phyloP scores from a whole-genome alignment of 1,284 basidiomycete species.

The Cystobasidiaceae sp. region DNA sequence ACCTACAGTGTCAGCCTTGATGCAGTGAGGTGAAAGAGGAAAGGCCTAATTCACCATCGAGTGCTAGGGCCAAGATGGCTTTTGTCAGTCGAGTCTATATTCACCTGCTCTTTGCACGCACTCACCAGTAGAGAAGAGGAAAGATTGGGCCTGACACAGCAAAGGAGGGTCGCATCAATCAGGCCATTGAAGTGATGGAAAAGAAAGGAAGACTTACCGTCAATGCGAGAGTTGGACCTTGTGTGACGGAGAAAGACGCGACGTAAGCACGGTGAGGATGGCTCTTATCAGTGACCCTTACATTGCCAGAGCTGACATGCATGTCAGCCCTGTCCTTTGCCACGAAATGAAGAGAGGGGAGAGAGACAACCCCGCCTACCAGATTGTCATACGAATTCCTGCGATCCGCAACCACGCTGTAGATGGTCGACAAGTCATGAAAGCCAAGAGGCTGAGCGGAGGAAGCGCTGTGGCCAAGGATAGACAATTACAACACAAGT shows the following conservation, averaged over 20 bases:
- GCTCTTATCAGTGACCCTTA: neutral
- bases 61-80: neutral
- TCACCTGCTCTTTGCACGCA: neutral
- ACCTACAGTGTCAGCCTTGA: neutral
- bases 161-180: neutral
- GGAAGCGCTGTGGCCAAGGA: neutral
- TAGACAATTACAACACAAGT: too few species aligned
- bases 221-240: constrained; percentile 3
- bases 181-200: too few species aligned
- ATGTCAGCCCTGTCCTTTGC: neutral
- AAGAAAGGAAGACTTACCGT: neutral
- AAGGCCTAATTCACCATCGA: neutral
- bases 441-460: constrained; percentile 15
- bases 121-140: constrained; percentile 29
- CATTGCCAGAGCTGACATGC: constrained; percentile 8
- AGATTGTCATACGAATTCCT: constrained; percentile 19
- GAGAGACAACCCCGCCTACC: too few species aligned
- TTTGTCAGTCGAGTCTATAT: neutral
- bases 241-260: neutral
- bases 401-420: constrained; percentile 6
- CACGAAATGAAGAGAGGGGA: too few species aligned
- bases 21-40: too few species aligned
- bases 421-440: constrained; percentile 22
- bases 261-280: neutral
- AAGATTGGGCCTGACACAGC: constrained; percentile 18